A percentile compares a stretch with the other conserved stretches of the same genome.
phyloP scores from a whole-genome alignment of 1,139 yeast genomes.

The Candida frijolesensis region DNA sequence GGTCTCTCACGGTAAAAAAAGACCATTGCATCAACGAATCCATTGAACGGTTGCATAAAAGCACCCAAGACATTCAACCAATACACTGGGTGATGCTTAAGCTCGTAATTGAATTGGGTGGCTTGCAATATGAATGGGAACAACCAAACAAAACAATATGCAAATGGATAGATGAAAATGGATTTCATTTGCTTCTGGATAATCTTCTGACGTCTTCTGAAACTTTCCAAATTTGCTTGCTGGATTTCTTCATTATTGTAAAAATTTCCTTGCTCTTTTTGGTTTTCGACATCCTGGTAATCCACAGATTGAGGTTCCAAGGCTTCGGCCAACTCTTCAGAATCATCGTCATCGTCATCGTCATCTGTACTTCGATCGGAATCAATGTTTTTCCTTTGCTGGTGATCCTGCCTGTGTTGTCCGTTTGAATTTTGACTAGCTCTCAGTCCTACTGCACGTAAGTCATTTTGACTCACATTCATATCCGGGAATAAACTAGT shows the following conservation, averaged over 20 bases:
- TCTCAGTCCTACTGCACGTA: background rate
- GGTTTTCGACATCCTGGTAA: slow-evolving; percentile 4
- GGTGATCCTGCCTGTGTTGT: background rate
- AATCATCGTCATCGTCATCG: slow-evolving; percentile 16
- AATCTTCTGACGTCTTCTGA: slow-evolving; percentile 60
- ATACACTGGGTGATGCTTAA: slow-evolving; percentile 50
- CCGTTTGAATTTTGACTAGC: too few species aligned
- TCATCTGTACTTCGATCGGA: slow-evolving; percentile 1
- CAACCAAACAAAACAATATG: slow-evolving; percentile 78
- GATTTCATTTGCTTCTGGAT: slow-evolving; percentile 79
- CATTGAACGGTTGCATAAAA: slow-evolving; percentile 78
- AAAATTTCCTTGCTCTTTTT: slow-evolving; percentile 8
- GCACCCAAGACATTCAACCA: slow-evolving; percentile 73
- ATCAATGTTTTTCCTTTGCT: background rate
- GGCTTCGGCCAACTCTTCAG: slow-evolving; percentile 16
- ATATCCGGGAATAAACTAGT: slow-evolving; percentile 33
- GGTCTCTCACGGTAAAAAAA: slow-evolving; percentile 80
- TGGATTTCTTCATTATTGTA: slow-evolving; percentile 46
- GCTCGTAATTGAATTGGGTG: slow-evolving; percentile 56
- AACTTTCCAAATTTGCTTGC: slow-evolving; percentile 58
- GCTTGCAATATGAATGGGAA: slow-evolving; percentile 77
- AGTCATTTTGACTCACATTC: background rate
- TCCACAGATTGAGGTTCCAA: slow-evolving; percentile 8
- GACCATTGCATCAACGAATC: slow-evolving; percentile 75
- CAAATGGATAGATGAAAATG: slow-evolving; percentile 81